These are phyloP conservation scores for Malassezia yamatoensis DNA, from an alignment of 1,284 basidiomycete genomes.

Conservation along the genomic window DNA sequence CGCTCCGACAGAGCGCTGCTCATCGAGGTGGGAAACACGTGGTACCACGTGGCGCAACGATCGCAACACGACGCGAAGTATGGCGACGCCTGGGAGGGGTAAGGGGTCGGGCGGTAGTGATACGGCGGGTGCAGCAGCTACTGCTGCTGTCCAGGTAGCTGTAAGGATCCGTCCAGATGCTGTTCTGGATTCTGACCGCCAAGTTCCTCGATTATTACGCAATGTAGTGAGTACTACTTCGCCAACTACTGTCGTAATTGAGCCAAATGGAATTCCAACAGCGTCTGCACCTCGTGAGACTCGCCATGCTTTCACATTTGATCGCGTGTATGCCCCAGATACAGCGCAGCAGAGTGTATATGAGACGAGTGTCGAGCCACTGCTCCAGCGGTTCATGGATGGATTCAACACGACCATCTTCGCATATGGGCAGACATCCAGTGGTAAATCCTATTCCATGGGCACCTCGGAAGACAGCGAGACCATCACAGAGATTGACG, in stretches of 20 bases:
- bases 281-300: slow-evolving; percentile 52
- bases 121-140: not conserved
- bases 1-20: slow-evolving; percentile 57
- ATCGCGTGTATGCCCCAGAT: slow-evolving; percentile 76
- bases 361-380: slow-evolving; percentile 67
- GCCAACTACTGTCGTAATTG: slow-evolving; percentile 1
- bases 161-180: slow-evolving; percentile 16
- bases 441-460: slow-evolving; percentile 96
- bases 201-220: slow-evolving; percentile 11
- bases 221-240: slow-evolving; percentile 6
- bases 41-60: slow-evolving; percentile 10
- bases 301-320: slow-evolving; percentile 73
- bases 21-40: slow-evolving; percentile 3
- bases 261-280: not conserved
- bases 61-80: slow-evolving; percentile 1
- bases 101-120: not conserved
- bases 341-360: slow-evolving; percentile 77
- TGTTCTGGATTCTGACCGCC: not conserved
- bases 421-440: slow-evolving; percentile 94
- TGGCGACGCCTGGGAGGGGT: not conserved
- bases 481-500: slow-evolving; percentile 24
- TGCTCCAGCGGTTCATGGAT: slow-evolving; percentile 80
- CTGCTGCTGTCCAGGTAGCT: slow-evolving; percentile 11
- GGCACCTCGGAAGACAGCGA: slow-evolving; percentile 45
- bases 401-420: slow-evolving; percentile 96